Conservation (phyloP, 2,329 filamentous ascomycete genomes). For the Talaromyces sp. region DNA sequence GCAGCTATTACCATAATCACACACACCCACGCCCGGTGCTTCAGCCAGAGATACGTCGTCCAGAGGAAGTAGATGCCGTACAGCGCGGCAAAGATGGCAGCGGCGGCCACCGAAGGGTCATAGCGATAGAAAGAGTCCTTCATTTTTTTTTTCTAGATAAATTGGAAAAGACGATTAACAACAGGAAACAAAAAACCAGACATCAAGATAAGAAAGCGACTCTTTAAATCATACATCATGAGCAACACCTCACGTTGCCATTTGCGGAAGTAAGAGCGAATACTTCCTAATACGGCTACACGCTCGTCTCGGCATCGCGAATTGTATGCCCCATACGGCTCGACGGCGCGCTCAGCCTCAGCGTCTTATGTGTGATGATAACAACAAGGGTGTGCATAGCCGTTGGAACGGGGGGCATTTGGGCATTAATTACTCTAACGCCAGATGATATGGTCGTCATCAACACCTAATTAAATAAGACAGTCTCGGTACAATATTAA, state of each 20-base stretch:
- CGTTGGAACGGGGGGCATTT: background rate
- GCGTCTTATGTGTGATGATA: background rate
- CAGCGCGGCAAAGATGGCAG: constrained; percentile 22
- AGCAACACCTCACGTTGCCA: background rate
- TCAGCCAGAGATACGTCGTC: constrained; percentile 26
- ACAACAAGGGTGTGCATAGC: background rate
- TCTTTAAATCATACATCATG: background rate
- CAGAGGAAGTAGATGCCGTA: constrained; percentile 21
- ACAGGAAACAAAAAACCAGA: background rate
- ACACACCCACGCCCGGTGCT: constrained; percentile 28
- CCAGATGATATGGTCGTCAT: too few relatives aligned
- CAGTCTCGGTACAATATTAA: too few relatives aligned
- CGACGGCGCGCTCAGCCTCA: too few relatives aligned
- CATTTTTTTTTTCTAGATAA: background rate
- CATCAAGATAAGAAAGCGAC: too few relatives aligned
- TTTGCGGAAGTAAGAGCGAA: background rate
- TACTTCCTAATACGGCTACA: background rate
- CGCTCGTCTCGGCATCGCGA: background rate
- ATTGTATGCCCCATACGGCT: too few relatives aligned
- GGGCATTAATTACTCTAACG: background rate
- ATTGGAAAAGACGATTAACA: background rate
- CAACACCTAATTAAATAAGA: too few relatives aligned
- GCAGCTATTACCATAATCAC: constrained; percentile 26
- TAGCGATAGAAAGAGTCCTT: constrained; percentile 13
- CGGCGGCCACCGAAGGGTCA: constrained; percentile 23